Evolutionary conservation across 176 grass and related monocot genomes (phyloP).

Genomic region (Oryza rufipogon): DNA sequence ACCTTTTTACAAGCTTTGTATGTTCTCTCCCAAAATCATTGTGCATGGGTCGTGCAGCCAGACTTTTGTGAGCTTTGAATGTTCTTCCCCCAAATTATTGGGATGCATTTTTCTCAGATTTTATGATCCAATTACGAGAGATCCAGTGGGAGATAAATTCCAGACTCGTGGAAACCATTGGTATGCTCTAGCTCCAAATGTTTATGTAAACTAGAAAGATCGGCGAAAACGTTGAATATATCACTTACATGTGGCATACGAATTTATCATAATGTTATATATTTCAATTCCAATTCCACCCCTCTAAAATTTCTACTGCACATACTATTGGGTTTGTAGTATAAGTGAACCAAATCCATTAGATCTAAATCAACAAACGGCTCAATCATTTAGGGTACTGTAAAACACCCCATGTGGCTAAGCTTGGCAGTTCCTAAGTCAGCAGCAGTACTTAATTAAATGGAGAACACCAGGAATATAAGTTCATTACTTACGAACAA

Average conservation of each 20-base stretch:
- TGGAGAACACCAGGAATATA: background rate
- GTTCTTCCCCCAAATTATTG: background rate
- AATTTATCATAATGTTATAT: background rate
- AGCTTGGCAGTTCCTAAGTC: background rate
- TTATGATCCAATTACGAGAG: background rate
- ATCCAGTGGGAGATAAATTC: background rate
- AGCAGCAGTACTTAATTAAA: background rate
- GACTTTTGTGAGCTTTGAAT: background rate
- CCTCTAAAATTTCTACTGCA: background rate
- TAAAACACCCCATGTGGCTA: no score
- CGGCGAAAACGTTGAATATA: no score
- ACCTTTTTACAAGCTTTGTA: background rate
- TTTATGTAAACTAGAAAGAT: no score
- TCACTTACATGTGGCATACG: no score
- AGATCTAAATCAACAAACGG: no score
- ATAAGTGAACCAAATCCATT: background rate
- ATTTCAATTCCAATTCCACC: background rate
- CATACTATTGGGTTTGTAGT: background rate
- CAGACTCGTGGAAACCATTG: background rate
- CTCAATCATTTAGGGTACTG: no score
- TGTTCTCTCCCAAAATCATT: background rate
- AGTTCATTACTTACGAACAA: background rate
- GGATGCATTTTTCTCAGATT: background rate
- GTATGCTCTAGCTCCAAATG: background rate
- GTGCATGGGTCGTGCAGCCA: background rate